Evolutionary conservation across 768 basidiomycete genomes (phyloP).

Genomic region (Leccinellum rugosiceps): DNA sequence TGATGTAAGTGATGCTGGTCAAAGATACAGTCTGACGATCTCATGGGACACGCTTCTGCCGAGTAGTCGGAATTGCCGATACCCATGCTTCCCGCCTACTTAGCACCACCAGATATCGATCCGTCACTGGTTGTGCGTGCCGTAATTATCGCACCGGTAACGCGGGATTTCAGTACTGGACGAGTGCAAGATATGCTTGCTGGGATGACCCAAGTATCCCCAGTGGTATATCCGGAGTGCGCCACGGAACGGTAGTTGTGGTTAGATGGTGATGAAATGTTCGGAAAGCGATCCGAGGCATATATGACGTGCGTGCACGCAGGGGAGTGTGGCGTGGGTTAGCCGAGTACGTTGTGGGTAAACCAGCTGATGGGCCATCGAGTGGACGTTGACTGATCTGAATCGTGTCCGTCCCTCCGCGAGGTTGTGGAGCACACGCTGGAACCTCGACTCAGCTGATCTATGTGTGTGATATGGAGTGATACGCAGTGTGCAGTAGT

Average conservation of each 20-base stretch:
- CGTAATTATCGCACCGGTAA: slow-evolving; percentile 43
- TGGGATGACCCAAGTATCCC: slow-evolving; percentile 15
- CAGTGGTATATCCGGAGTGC: slow-evolving; percentile 22
- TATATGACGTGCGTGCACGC: slow-evolving; percentile 17
- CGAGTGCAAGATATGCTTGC: slow-evolving; percentile 24
- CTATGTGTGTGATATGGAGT: slow-evolving; percentile 19
- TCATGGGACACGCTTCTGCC: slow-evolving; percentile 13
- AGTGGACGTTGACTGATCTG: slow-evolving; percentile 11
- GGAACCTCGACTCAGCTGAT: slow-evolving; percentile 27
- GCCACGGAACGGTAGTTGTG: neutral
- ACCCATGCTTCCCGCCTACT: slow-evolving; percentile 41
- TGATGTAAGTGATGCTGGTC: slow-evolving; percentile 35
- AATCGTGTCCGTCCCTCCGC: slow-evolving; percentile 16
- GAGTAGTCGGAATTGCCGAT: slow-evolving; percentile 39
- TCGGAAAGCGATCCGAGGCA: slow-evolving; percentile 21
- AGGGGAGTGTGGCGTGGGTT: slow-evolving; percentile 20
- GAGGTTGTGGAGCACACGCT: slow-evolving; percentile 29
- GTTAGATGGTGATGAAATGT: neutral
- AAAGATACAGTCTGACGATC: slow-evolving; percentile 6
- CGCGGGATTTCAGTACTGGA: slow-evolving; percentile 42
- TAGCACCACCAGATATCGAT: slow-evolving; percentile 40
- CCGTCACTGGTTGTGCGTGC: slow-evolving; percentile 51
- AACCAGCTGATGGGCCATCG: slow-evolving; percentile 7
- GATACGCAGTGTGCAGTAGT: slow-evolving; percentile 2
- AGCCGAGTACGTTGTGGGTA: slow-evolving; percentile 29